phyloP scores from a whole-genome alignment of 2,329 filamentous ascomycete genomes.

The Paracorniculantispora psalliotae region DNA sequence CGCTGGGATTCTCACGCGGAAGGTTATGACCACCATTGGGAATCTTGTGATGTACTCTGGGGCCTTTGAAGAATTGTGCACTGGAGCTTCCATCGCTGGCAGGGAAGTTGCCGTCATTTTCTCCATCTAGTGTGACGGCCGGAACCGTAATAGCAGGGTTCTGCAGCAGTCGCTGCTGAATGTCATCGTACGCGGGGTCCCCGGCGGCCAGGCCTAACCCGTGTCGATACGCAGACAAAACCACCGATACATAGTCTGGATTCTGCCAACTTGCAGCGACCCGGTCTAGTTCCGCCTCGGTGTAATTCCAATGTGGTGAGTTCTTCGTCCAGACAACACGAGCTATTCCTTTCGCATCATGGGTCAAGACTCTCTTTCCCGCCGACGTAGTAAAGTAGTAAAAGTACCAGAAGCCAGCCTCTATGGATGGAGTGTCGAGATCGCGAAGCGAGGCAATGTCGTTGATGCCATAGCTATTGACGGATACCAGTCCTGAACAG shows the following conservation, averaged over 20 bases:
- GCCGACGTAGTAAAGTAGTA: conserved; percentile 22
- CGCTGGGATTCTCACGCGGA: conserved; percentile 13
- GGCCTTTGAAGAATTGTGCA: conserved; percentile 11
- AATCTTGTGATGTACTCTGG: conserved; percentile 15
- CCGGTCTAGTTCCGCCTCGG: conserved; percentile 19
- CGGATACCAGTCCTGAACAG: conserved; percentile 22
- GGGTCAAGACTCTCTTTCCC: conserved; percentile 17
- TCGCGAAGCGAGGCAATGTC: conserved; percentile 16
- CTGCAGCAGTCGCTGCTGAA: conserved; percentile 9
- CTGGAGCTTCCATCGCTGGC: conserved; percentile 13
- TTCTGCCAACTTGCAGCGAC: conserved; percentile 16
- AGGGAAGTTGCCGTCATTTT: conserved; percentile 12
- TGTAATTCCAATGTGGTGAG: conserved; percentile 21
- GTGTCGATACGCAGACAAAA: conserved; percentile 40
- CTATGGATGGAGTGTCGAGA: conserved; percentile 16
- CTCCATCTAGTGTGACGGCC: conserved; percentile 13
- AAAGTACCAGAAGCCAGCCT: conserved; percentile 23
- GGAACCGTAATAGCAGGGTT: conserved; percentile 13
- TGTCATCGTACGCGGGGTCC: conserved; percentile 6
- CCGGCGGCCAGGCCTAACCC: conserved; percentile 22
- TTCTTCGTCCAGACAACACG: conserved; percentile 21
- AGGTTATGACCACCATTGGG: conserved; percentile 14
- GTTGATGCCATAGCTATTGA: conserved; percentile 17
- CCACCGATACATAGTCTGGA: conserved; percentile 45
- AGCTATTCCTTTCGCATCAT: conserved; percentile 18